phyloP scores from a whole-genome alignment of 805 yeast genomes.

The Wickerhamomyces mucosus region DNA sequence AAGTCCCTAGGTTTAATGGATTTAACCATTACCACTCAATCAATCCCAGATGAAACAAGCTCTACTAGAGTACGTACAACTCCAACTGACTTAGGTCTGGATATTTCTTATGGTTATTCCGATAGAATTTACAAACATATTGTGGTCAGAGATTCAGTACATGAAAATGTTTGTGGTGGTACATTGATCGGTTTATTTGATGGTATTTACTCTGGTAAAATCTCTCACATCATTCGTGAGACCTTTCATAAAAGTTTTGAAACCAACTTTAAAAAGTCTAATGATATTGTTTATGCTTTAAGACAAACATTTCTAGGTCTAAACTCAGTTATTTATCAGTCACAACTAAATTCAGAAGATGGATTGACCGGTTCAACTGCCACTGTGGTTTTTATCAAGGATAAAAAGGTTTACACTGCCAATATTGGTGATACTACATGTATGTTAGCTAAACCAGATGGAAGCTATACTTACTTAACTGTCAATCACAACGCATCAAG shows the following conservation, averaged over 20 bases:
- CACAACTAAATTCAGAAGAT: slow-evolving; percentile 55
- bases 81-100: slow-evolving; percentile 58
- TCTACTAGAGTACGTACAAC: slow-evolving; percentile 86
- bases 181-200: slow-evolving; percentile 76
- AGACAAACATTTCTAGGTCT: slow-evolving; percentile 71
- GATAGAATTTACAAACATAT: slow-evolving; percentile 72
- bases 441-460: slow-evolving; percentile 67
- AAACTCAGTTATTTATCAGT: slow-evolving; percentile 60
- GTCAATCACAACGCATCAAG: slow-evolving; percentile 79
- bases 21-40: slow-evolving; percentile 74
- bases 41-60: slow-evolving; percentile 80
- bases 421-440: slow-evolving; percentile 89
- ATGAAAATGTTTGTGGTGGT: slow-evolving; percentile 80
- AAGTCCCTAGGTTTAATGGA: slow-evolving; percentile 84
- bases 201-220: slow-evolving; percentile 59
- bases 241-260: slow-evolving; percentile 58
- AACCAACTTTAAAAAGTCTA: slow-evolving; percentile 44
- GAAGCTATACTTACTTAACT: slow-evolving; percentile 67
- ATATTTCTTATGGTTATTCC: slow-evolving; percentile 82
- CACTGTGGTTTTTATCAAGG: slow-evolving; percentile 71
- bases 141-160: slow-evolving; percentile 73
- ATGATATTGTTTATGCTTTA: slow-evolving; percentile 59
- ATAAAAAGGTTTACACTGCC: slow-evolving; percentile 63
- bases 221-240: slow-evolving; percentile 66
- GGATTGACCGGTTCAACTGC: slow-evolving; percentile 77